Conservation (phyloP, 2,329 filamentous ascomycete genomes). For the Hymenoscyphus occultus region DNA sequence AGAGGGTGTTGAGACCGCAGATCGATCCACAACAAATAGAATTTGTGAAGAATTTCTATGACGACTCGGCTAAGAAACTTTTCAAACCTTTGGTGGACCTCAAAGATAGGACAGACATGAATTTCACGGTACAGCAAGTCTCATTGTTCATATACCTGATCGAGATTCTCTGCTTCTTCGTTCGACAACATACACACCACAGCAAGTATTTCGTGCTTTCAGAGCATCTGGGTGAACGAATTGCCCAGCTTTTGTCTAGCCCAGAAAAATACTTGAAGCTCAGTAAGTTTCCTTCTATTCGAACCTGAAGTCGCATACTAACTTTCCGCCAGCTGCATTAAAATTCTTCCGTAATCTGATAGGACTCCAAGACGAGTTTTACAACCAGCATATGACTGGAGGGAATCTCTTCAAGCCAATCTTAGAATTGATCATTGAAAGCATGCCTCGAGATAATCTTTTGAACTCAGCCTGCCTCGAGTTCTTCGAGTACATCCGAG, state of each 20-base stretch:
- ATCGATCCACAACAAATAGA: slow-evolving; percentile 74
- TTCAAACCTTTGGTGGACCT: slow-evolving; percentile 85
- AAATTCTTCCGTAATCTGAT: slow-evolving; percentile 91
- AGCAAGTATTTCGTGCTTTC: slow-evolving; percentile 85
- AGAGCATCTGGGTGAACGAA: slow-evolving; percentile 72
- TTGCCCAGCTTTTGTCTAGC: slow-evolving; percentile 77
- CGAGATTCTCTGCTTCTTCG: slow-evolving; percentile 90
- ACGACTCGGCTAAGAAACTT: slow-evolving; percentile 76
- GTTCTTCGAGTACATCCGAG: slow-evolving; percentile 86
- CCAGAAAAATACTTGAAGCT: slow-evolving; percentile 91
- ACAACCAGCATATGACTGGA: slow-evolving; percentile 78
- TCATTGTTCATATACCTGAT: slow-evolving; percentile 89
- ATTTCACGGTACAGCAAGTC: slow-evolving; percentile 77
- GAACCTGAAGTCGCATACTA: slow-evolving; percentile 15
- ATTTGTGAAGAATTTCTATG: slow-evolving; percentile 87
- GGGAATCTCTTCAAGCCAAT: slow-evolving; percentile 81
- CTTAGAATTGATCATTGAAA: slow-evolving; percentile 76
- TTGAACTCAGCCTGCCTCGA: slow-evolving; percentile 92
- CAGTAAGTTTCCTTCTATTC: slow-evolving; percentile 52
- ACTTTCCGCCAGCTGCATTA: slow-evolving; percentile 62
- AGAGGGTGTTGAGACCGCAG: slow-evolving; percentile 54
- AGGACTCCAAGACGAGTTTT: slow-evolving; percentile 84
- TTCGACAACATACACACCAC: slow-evolving; percentile 81
- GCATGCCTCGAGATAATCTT: slow-evolving; percentile 88
- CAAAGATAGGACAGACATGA: slow-evolving; percentile 64